phyloP scores from a whole-genome alignment of 1,139 yeast genomes.

The Kodamaea arcana region DNA sequence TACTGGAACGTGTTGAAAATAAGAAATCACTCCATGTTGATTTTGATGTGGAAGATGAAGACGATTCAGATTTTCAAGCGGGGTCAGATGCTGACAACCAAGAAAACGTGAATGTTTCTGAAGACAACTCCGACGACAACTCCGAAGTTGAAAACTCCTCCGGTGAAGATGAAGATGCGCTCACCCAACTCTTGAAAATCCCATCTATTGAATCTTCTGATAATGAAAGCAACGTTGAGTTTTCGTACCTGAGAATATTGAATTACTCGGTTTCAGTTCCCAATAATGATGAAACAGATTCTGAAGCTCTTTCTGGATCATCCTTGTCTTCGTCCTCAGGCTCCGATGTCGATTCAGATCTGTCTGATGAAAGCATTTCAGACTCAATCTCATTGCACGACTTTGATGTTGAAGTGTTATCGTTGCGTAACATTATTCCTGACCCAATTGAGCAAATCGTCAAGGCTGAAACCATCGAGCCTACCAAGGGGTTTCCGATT shows the following conservation, averaged over 20 bases:
- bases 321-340: neutral
- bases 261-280: too few relatives aligned
- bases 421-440: too few relatives aligned
- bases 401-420: slow-evolving; percentile 3
- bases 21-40: too few relatives aligned
- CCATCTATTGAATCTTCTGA: neutral
- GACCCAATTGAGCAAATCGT: too few relatives aligned
- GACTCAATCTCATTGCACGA: slow-evolving; percentile 1
- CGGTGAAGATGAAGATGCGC: neutral
- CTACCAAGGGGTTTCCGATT: too few relatives aligned
- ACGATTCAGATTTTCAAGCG: too few relatives aligned
- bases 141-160: too few relatives aligned
- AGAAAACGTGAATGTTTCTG: slow-evolving; percentile 3
- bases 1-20: too few relatives aligned
- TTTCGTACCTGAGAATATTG: too few relatives aligned
- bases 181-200: neutral
- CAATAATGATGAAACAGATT: neutral
- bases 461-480: too few relatives aligned
- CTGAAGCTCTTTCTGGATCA: neutral
- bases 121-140: slow-evolving; percentile 1
- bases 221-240: too few relatives aligned
- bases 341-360: slow-evolving; percentile 3
- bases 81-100: slow-evolving; percentile 1
- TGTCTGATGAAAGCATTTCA: slow-evolving; percentile 1
- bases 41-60: too few relatives aligned